These are phyloP conservation scores for Acacia acuminata DNA, from an alignment of 306 rosid species.

Conservation along the genomic window DNA sequence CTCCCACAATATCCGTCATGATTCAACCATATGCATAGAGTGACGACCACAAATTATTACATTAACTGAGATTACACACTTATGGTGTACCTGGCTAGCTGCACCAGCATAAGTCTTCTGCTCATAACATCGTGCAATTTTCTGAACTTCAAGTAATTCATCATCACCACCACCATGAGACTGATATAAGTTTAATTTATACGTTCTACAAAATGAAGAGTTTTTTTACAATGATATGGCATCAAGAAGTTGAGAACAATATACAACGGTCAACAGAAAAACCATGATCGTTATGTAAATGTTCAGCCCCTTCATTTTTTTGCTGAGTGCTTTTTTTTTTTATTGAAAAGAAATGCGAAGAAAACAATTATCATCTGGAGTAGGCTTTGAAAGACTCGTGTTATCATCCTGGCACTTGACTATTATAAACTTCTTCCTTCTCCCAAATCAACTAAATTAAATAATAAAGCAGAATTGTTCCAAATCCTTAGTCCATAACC, in stretches of 20 bases:
- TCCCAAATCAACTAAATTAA: background rate
- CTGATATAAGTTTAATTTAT: slow-evolving; percentile 39
- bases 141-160: slow-evolving; percentile 45
- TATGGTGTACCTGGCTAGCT: slow-evolving; percentile 44
- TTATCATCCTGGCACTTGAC: background rate
- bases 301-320: background rate
- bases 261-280: background rate
- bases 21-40: background rate
- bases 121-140: slow-evolving; percentile 54
- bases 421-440: background rate
- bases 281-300: background rate
- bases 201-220: slow-evolving; percentile 40
- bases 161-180: slow-evolving; percentile 43
- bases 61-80: background rate
- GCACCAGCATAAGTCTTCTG: slow-evolving; percentile 51
- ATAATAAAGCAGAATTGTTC: background rate
- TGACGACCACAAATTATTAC: background rate
- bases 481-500: background rate
- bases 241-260: background rate
- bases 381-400: too few species aligned
- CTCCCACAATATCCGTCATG: background rate
- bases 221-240: too few species aligned
- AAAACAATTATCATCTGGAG: background rate
- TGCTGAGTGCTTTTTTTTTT: too few species aligned
- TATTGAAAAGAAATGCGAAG: background rate